Base-by-base conservation (phyloP, 305 asterid genomes). In the Fraxinus ornus region DNA sequence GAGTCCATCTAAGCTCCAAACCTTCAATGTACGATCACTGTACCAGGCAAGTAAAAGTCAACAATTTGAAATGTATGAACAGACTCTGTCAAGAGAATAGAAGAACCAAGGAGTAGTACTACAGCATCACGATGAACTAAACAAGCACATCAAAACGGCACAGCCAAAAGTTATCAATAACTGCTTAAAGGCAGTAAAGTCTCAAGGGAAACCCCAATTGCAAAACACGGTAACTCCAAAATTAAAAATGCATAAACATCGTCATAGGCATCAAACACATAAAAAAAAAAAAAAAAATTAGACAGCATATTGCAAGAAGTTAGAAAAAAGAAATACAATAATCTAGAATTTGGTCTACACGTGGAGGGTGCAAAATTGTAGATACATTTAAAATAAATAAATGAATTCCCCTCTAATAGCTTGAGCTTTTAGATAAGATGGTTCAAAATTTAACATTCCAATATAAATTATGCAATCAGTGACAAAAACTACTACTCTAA, bases 21-120 rank as follows among this genome's bases (percentile, higher is more conserved):
- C 95, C 90, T 97, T 97, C 81, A 97, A 87, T 9, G 97, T 93
- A 72, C 91, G 97, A 86, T 94, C 98, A 79, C 99, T 94, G 86
- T 44, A 89, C 82, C 84, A 86, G 81, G 80, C 39, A 82, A 82
- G n/a, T 76, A 0, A 49, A 77, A 77, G 6, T 49, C 41, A 77
- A 77, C 30, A 15, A 30, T 33, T 39, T 13, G 26, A 77, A 76
- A 77, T 52, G 36, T n/a, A 32, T 52, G 30, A 77, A 52, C n/a
- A 17, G 10, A 15, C 22, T 19, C 32, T 21, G 70, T 19, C 12
- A 77, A 5, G 44, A 28, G 37, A 28, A 52, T 2, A 9, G 41
- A 52, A 26, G 44, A 71, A 30, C 12, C 21, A 30, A 70, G 39
- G 41, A 71, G 73, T 3, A 47, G 30, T 77, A 49, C 44, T 47